These are phyloP conservation scores for Arthrobotrys iridis DNA, from an alignment of 2,329 filamentous ascomycete genomes.

Conservation along the genomic window DNA sequence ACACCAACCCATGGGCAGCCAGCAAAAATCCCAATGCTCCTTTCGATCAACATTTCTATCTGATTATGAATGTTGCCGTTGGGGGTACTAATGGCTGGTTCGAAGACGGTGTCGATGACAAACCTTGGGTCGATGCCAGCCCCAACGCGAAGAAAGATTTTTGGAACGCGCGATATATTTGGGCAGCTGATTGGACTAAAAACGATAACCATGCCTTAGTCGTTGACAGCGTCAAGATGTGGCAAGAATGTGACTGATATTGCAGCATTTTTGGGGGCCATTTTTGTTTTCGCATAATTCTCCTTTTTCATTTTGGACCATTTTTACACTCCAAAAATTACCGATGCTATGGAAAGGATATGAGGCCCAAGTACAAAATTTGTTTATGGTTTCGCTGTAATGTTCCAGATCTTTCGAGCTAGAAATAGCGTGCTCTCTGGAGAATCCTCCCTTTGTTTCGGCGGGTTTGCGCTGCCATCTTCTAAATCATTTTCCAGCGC, in stretches of 20 bases:
- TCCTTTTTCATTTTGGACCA: conserved; percentile 10
- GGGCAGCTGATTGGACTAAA: conserved; percentile 75
- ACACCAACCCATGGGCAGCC: conserved; percentile 72
- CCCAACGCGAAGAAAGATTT: conserved; percentile 77
- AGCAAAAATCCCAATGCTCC: conserved; percentile 73
- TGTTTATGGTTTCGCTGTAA: not conserved
- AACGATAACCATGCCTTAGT: conserved; percentile 67
- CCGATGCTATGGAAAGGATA: conserved; percentile 12
- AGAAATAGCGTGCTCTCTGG: not conserved
- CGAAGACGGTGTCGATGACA: conserved; percentile 73
- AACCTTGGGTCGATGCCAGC: conserved; percentile 81
- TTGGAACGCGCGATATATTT: conserved; percentile 73
- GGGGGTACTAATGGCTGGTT: conserved; percentile 87
- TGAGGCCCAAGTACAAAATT: not conserved
- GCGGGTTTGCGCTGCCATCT: conserved; percentile 4
- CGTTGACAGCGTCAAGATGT: conserved; percentile 75
- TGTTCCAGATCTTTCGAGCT: not conserved
- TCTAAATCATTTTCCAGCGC: conserved; percentile 7
- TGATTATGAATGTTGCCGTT: conserved; percentile 79
- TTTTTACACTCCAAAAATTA: conserved; percentile 23
- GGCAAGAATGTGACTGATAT: conserved; percentile 73
- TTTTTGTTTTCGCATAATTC: conserved; percentile 13
- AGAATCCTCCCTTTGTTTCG: not conserved
- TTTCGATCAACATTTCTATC: conserved; percentile 79
- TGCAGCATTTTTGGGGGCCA: conserved; percentile 12